Evolutionary conservation across 2,329 filamentous ascomycete genomes (phyloP).

Genomic region (Phialemoniopsis sp.): DNA sequence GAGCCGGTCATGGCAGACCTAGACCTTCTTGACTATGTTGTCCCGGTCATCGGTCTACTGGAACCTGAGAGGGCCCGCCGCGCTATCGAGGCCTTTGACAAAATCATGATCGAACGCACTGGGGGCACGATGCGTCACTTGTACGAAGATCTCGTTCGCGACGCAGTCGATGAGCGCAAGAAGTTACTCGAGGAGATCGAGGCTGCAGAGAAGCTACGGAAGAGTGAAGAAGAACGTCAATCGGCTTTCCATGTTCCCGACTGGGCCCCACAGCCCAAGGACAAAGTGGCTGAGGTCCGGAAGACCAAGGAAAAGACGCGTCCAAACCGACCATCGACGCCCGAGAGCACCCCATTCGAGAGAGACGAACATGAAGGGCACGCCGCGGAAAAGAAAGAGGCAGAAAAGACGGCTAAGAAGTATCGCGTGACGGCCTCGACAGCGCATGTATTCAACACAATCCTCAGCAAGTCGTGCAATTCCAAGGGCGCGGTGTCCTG

Average conservation of each 20-base stretch:
- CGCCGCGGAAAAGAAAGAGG: no score
- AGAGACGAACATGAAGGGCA: no score
- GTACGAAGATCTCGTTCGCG: slow-evolving; percentile 36
- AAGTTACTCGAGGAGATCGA: slow-evolving; percentile 18
- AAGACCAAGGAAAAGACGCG: slow-evolving; percentile 40
- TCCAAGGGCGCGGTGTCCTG: slow-evolving; percentile 21
- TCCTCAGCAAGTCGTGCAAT: slow-evolving; percentile 22
- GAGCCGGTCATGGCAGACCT: slow-evolving; percentile 28
- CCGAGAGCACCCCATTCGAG: no score
- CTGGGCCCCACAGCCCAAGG: slow-evolving; percentile 10
- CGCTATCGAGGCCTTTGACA: slow-evolving; percentile 29
- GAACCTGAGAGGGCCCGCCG: slow-evolving; percentile 29
- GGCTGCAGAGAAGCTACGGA: no score
- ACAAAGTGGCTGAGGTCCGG: slow-evolving; percentile 23
- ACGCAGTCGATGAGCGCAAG: slow-evolving; percentile 27
- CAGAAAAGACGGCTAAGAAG: no score
- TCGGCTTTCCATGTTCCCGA: slow-evolving; percentile 11
- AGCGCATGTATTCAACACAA: slow-evolving; percentile 27
- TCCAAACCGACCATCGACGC: no score
- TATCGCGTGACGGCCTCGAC: slow-evolving; percentile 31
- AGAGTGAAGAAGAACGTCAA: slow-evolving; percentile 14
- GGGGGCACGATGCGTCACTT: slow-evolving; percentile 35
- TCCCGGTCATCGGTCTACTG: slow-evolving; percentile 35
- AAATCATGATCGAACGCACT: slow-evolving; percentile 28
- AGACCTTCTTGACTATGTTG: slow-evolving; percentile 31